A percentile compares a stretch with the other conserved stretches of the same genome.
phyloP scores from a whole-genome alignment of 2,329 filamentous ascomycete species.

The Aspergillus sp. region DNA sequence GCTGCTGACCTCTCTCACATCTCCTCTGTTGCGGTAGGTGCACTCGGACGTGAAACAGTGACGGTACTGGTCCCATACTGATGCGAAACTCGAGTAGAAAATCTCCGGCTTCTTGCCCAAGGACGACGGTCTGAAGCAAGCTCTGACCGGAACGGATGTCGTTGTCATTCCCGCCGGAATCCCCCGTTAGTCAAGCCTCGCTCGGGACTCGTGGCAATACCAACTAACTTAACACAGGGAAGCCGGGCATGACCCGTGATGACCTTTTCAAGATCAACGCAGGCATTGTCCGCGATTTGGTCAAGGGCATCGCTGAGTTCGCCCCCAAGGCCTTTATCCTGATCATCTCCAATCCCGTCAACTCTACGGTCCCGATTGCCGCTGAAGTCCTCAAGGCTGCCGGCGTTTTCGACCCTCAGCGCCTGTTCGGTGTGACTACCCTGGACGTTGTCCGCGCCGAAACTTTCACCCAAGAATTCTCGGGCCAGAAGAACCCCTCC shows the following conservation, averaged over 20 bases:
- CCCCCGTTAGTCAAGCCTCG: constrained; percentile 67
- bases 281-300: constrained; percentile 91
- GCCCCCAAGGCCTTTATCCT: constrained; percentile 92
- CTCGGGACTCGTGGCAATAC: background rate
- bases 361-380: constrained; percentile 96
- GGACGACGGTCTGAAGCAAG: constrained; percentile 77
- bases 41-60: background rate
- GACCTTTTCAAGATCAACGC: constrained; percentile 99
- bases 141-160: constrained; percentile 90
- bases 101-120: constrained; percentile 86
- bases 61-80: background rate
- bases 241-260: constrained; percentile 98
- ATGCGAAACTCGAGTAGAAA: constrained; percentile 59
- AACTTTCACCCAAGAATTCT: constrained; percentile 88
- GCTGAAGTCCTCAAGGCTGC: constrained; percentile 95
- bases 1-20: constrained; percentile 97
- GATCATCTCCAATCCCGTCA: constrained; percentile 99
- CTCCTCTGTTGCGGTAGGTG: constrained; percentile 77
- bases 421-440: constrained; percentile 97
- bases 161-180: constrained; percentile 97
- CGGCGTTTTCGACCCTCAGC: constrained; percentile 90
- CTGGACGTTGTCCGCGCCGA: constrained; percentile 97
- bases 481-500: constrained; percentile 76
- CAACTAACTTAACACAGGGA: constrained; percentile 60
- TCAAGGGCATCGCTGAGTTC: constrained; percentile 82